Percentiles rank a stretch among this genome's conserved stretches.
Evolutionary conservation across 805 yeast genomes (phyloP).

Genomic region (Ogataea sp.): DNA sequence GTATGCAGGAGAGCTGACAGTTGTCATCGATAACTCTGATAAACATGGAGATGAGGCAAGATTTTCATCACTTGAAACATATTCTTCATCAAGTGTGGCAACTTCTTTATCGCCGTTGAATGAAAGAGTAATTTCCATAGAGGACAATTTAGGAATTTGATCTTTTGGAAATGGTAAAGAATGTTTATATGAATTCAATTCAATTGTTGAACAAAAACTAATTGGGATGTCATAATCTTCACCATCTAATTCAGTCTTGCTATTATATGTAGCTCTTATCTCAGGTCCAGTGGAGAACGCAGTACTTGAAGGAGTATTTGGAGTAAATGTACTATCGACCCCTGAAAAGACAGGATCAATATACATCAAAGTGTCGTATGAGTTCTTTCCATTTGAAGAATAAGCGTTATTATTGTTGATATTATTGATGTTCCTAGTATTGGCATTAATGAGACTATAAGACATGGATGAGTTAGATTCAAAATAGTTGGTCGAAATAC

Average conservation of each 20-base stretch:
- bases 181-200: conserved; percentile 16
- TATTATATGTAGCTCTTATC: not conserved
- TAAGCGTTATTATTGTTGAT: no score
- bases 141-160: conserved; percentile 3
- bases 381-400: no score
- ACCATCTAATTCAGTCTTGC: conserved; percentile 3
- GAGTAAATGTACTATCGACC: not conserved
- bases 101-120: not conserved
- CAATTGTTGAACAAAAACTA: conserved; percentile 19
- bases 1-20: not conserved
- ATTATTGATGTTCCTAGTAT: no score
- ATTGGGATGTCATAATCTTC: conserved; percentile 17
- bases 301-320: not conserved
- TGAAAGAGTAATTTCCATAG: conserved; percentile 4
- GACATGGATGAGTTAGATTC: no score
- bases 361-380: not conserved
- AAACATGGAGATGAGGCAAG: not conserved
- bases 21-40: not conserved
- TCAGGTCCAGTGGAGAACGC: no score
- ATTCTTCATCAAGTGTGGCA: not conserved
- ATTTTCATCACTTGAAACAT: not conserved
- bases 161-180: conserved; percentile 5
- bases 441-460: no score
- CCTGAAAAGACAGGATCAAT: not conserved
- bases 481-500: no score